These are phyloP conservation scores for Termitomyces heimii DNA, from an alignment of 768 basidiomycete species.

Conservation along the genomic window DNA sequence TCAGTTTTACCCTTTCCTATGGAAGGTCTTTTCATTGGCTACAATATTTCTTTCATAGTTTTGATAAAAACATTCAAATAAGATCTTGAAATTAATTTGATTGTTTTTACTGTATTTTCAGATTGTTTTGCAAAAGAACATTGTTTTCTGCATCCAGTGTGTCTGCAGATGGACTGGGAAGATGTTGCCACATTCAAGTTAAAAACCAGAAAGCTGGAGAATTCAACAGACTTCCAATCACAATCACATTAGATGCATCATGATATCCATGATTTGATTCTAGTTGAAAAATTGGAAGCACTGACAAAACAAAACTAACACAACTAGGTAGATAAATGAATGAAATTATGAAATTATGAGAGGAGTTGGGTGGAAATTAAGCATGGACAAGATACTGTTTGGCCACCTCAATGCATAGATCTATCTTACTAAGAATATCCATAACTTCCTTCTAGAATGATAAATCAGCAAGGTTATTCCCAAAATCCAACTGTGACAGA, in stretches of 20 bases:
- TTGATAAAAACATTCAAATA: no score
- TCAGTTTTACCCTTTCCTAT: no score
- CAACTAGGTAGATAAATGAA: no score
- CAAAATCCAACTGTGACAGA: background rate
- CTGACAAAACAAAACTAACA: no score
- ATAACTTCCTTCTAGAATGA: background rate
- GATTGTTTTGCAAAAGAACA: no score
- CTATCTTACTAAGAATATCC: background rate
- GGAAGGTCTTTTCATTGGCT: no score
- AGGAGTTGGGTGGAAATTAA: background rate
- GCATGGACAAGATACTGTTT: background rate
- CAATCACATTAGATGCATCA: background rate
- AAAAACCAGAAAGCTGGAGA: background rate
- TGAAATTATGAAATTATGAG: background rate
- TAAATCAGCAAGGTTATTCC: background rate
- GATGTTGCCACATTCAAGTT: background rate
- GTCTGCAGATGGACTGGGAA: background rate
- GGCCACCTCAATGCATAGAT: background rate
- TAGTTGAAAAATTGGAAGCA: background rate
- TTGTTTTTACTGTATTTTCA: no score
- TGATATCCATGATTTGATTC: conserved; percentile 3
- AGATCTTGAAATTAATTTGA: no score
- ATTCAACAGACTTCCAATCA: no score
- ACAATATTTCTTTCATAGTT: no score
- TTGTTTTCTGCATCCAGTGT: no score